Percentiles rank a stretch among this genome's conserved stretches.
These are phyloP conservation scores for Musa balbisiana DNA, from an alignment of 202 grass and related monocot genomes.

Conservation along the genomic window DNA sequence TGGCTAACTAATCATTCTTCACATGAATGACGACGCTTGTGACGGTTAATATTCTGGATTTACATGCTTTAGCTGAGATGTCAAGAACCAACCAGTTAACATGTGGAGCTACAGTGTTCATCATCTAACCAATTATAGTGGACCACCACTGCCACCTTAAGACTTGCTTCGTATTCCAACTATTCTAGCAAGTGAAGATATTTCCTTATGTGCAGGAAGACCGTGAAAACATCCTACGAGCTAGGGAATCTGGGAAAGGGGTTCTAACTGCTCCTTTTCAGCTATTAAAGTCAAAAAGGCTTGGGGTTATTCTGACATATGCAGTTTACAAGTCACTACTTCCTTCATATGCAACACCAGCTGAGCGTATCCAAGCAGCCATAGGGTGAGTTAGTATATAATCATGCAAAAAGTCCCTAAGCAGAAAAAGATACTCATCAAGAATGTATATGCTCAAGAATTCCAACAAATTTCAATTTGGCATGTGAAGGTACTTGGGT, in stretches of 20 bases:
- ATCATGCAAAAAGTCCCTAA: neutral
- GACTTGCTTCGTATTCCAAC: too few relatives aligned
- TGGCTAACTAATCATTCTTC: neutral
- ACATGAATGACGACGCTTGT: neutral
- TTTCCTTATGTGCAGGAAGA: constrained; percentile 48
- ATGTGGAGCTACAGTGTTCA: neutral
- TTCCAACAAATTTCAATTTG: neutral
- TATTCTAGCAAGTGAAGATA: neutral
- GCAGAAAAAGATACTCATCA: neutral
- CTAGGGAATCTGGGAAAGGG: constrained; percentile 79
- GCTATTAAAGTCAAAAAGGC: constrained; percentile 78
- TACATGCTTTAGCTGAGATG: neutral
- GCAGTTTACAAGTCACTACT: constrained; percentile 80
- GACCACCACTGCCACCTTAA: neutral
- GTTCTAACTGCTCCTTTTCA: constrained; percentile 85
- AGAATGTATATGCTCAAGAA: neutral
- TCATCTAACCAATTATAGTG: neutral
- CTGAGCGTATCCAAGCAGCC: constrained; percentile 66
- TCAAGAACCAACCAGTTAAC: neutral
- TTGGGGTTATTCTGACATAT: constrained; percentile 87
- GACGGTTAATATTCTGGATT: neutral
- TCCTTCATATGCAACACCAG: constrained; percentile 45
- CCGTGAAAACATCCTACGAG: constrained; percentile 74
- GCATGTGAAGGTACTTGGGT: constrained; percentile 71
- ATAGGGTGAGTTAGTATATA: constrained; percentile 50